Percentiles rank a stretch among this genome's conserved stretches.
Conservation (phyloP, 2,329 filamentous ascomycete genomes). For the Aureobasidium leucospermi region DNA sequence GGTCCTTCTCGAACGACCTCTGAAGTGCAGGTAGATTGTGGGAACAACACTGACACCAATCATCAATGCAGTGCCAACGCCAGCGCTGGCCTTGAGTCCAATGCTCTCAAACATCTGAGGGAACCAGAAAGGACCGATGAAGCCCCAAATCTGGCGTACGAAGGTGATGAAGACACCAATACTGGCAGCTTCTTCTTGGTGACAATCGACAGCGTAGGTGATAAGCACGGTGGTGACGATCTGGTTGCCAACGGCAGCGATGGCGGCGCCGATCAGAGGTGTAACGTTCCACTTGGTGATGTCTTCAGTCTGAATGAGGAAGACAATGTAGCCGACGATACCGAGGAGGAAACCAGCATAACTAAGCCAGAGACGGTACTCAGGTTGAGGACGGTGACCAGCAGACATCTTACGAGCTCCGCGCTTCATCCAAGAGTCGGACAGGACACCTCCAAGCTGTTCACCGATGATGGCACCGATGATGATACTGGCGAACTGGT, state of each 20-base stretch:
- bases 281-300: conserved; percentile 46
- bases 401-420: conserved; percentile 29
- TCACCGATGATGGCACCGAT: conserved; percentile 51
- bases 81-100: conserved; percentile 26
- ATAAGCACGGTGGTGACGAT: conserved; percentile 54
- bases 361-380: conserved; percentile 50
- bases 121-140: conserved; percentile 37
- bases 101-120: conserved; percentile 33
- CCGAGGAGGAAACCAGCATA: conserved; percentile 45
- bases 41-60: conserved; percentile 28
- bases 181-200: conserved; percentile 44
- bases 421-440: conserved; percentile 45
- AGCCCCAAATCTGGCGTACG: conserved; percentile 48
- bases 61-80: conserved; percentile 32
- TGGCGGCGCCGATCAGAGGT: conserved; percentile 46
- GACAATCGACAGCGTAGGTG: conserved; percentile 54
- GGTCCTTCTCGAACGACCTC: conserved; percentile 14
- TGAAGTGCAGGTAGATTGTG: conserved; percentile 26
- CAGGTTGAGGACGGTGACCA: conserved; percentile 31
- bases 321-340: conserved; percentile 46
- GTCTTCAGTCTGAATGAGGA: conserved; percentile 42
- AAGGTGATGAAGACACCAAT: conserved; percentile 54
- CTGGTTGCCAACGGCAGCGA: conserved; percentile 49
- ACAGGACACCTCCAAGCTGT: conserved; percentile 46
- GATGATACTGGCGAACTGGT: conserved; percentile 50